Conservation (phyloP, 495 filamentous ascomycete species). For the Podospora pseudopauciseta region DNA sequence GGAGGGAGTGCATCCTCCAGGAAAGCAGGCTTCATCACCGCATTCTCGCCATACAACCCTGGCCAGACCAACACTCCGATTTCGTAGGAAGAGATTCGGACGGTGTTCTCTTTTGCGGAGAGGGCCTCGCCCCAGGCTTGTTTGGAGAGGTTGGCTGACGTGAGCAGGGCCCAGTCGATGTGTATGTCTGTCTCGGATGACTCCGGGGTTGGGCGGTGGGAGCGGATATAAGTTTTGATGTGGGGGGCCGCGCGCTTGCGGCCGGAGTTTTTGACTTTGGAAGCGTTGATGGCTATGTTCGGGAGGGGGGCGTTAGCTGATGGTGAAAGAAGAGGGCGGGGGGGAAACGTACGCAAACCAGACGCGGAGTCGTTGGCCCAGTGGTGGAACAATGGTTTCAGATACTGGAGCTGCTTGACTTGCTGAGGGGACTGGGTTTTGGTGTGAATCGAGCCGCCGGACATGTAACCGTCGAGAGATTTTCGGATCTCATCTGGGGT, state of each 20-base stretch:
- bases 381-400: constrained; percentile 65
- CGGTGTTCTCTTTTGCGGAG: constrained; percentile 48
- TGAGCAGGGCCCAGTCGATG: constrained; percentile 1
- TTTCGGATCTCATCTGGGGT: constrained; percentile 73
- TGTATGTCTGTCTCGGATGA: background rate
- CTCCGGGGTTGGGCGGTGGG: constrained; percentile 20
- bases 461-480: constrained; percentile 73
- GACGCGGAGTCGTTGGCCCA: constrained; percentile 55
- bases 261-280: constrained; percentile 40
- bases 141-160: constrained; percentile 54
- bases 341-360: background rate
- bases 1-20: constrained; percentile 49
- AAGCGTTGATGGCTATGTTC: background rate
- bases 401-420: constrained; percentile 68
- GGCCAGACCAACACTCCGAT: constrained; percentile 86
- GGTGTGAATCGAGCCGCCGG: constrained; percentile 79
- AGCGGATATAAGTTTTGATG: constrained; percentile 87
- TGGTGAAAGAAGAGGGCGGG: background rate
- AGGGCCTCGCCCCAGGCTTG: constrained; percentile 80
- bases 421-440: constrained; percentile 67
- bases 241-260: constrained; percentile 82
- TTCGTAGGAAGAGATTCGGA: constrained; percentile 78
- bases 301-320: background rate
- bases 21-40: constrained; percentile 68
- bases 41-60: constrained; percentile 52